Base-by-base conservation (phyloP, 805 yeast genomes). In the Pichia kluyveri region DNA sequence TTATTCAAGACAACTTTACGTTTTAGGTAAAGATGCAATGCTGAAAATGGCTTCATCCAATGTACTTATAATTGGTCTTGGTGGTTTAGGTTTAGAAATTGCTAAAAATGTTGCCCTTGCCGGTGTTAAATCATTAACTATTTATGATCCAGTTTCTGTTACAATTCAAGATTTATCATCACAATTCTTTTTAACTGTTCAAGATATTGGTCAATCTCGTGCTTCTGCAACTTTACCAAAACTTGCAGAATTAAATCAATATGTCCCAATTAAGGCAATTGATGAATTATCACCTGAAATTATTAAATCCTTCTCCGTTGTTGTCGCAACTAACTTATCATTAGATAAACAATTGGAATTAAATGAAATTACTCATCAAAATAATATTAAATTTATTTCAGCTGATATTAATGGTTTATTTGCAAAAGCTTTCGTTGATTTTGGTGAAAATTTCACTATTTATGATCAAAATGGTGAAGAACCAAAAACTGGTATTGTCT, bases 21-120 rank as follows among this genome's bases (percentile, higher is more conserved):
- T 93, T 45, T 69, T 93, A 55, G 99, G 99, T 53, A 89, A 87
- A 60, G 99, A 93, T 56, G 99, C 99, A 45, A 93, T 93, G 99
- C 72, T 90, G 58, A 86, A 88, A 66, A 86, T 93, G 97, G 96
- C 90, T 60, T 75, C 79, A 55, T 89, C 98, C 27, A 88, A 86
- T 58, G 96, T 93, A n/a, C 76, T 93, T 44, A 75, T 93, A 43
- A 79, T 90, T 53, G 99, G 99, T 4, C 71, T 91, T 48, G 83
- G 80, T 62, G 99, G 99, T 43, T 71, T 93, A 43, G 99, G 99
- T 60, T 77, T 87, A 40, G 99, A 93, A 69, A 88, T 93, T 49
- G 97, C 99, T 26, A 93, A 93, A 69, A 93, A 93, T 67, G 88
- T 93, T 48, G 95, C 96, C 0, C 73, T 93, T 38, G 99, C 99